These are phyloP conservation scores for Phytophthora nicotianae DNA, from an alignment of 352 stramenopile genomes.

Conservation along the genomic window DNA sequence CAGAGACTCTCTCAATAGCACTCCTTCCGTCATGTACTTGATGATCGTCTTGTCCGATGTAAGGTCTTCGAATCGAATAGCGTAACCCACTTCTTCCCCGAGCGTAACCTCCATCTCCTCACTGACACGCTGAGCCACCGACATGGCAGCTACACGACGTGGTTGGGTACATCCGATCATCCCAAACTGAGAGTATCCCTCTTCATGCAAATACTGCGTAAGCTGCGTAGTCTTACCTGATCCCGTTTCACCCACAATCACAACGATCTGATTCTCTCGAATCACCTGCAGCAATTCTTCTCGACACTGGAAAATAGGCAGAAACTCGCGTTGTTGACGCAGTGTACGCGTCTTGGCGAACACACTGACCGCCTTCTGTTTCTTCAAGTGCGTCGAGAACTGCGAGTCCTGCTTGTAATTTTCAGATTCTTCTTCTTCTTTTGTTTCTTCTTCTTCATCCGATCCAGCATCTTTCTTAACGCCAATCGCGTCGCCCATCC, in stretches of 20 bases:
- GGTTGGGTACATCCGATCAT: constrained; percentile 98
- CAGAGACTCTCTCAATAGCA: constrained; percentile 94
- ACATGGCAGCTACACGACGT: constrained; percentile 98
- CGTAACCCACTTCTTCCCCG: constrained; percentile 91
- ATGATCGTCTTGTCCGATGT: constrained; percentile 95
- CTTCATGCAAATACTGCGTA: constrained; percentile 95
- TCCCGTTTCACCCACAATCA: constrained; percentile 98
- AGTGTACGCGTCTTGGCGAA: constrained; percentile 97
- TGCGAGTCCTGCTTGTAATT: constrained; percentile 96
- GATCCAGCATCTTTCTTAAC: constrained; percentile 73
- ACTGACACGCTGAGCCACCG: constrained; percentile 97
- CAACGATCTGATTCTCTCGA: constrained; percentile 97
- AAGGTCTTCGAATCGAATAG: constrained; percentile 95
- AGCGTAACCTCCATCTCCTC: constrained; percentile 96
- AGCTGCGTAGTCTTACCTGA: constrained; percentile 98
- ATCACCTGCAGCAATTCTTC: constrained; percentile 97
- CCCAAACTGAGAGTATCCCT: constrained; percentile 88
- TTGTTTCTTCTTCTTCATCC: constrained; percentile 60
- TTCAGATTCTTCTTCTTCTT: constrained; percentile 58
- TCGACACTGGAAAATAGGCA: constrained; percentile 96
- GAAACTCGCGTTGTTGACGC: constrained; percentile 94
- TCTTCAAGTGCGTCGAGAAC: constrained; percentile 95
- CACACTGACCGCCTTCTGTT: constrained; percentile 90
- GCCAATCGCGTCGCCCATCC: constrained; percentile 97
- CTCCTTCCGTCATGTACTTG: constrained; percentile 97